Conservation (phyloP, 139 green algal genomes). For the Gonium pectorale region DNA sequence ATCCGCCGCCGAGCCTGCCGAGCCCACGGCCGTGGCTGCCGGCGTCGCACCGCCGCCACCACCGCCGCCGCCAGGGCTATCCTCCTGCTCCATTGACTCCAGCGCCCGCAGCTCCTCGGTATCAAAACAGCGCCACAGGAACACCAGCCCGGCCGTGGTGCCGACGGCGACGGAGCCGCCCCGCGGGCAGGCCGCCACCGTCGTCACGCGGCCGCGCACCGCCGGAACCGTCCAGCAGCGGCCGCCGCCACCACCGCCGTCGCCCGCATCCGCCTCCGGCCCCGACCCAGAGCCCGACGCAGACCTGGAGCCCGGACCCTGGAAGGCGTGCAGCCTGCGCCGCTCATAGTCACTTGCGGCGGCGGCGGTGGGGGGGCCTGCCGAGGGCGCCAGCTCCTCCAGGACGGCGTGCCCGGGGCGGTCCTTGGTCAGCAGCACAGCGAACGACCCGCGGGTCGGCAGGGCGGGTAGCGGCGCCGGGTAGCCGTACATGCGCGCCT, state of each 20-base stretch:
- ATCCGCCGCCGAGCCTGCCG: background rate
- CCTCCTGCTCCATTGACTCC: background rate
- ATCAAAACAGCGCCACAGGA: slow-evolving; percentile 21
- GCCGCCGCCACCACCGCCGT: background rate
- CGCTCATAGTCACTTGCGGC: background rate
- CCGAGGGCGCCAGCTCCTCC: slow-evolving; percentile 1
- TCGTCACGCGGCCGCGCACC: slow-evolving; percentile 7
- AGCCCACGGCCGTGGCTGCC: background rate
- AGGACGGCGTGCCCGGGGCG: slow-evolving; percentile 2
- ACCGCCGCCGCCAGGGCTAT: background rate
- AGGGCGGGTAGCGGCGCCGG: background rate
- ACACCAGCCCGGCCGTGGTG: slow-evolving; percentile 12
- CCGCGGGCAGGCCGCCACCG: slow-evolving; percentile 20
- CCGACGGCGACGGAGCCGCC: slow-evolving; percentile 12
- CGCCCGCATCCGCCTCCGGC: too few species aligned
- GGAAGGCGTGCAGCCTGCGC: background rate
- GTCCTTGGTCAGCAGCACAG: slow-evolving; percentile 20
- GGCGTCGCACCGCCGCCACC: background rate
- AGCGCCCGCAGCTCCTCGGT: slow-evolving; percentile 4
- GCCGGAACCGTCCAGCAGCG: slow-evolving; percentile 31
- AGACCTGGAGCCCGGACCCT: background rate
- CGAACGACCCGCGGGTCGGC: slow-evolving; percentile 16
- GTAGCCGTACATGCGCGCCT: background rate
- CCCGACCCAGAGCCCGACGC: too few species aligned
- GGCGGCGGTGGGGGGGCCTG: background rate